A percentile compares a stretch with the other conserved stretches of the same genome.
These are phyloP conservation scores for Microdochium bolleyi DNA, from an alignment of 2,329 filamentous ascomycete genomes.

Conservation along the genomic window DNA sequence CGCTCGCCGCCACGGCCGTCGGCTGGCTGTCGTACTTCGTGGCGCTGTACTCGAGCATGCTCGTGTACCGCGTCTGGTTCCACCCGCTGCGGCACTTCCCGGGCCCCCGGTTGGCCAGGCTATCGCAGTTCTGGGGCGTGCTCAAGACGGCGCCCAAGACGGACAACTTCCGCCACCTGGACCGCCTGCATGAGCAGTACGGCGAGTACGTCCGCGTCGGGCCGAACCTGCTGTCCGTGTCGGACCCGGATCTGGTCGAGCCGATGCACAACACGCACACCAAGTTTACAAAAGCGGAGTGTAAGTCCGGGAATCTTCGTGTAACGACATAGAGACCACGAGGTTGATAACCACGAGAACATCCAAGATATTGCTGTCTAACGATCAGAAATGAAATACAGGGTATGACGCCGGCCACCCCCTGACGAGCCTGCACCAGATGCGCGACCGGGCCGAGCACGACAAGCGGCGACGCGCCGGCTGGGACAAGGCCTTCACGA, in stretches of 20 bases:
- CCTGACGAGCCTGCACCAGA: slow-evolving; percentile 6
- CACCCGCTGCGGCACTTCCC: slow-evolving; percentile 8
- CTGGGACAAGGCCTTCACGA: slow-evolving; percentile 10
- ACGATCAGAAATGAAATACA: too few relatives aligned
- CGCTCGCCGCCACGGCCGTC: slow-evolving; percentile 2
- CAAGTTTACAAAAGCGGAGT: slow-evolving; percentile 8
- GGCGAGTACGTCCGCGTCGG: slow-evolving; percentile 9
- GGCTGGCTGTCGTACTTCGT: slow-evolving; percentile 6
- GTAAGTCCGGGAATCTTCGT: slow-evolving; percentile 1
- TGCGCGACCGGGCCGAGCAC: slow-evolving; percentile 7
- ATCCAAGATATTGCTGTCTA: too few relatives aligned
- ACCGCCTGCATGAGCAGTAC: slow-evolving; percentile 7
- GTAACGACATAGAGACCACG: too few relatives aligned
- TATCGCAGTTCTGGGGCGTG: slow-evolving; percentile 9
- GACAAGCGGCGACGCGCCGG: slow-evolving; percentile 8
- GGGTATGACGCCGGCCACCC: slow-evolving; percentile 11
- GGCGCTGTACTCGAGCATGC: slow-evolving; percentile 8
- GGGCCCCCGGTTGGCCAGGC: slow-evolving; percentile 5
- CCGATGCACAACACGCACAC: slow-evolving; percentile 5
- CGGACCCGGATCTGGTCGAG: slow-evolving; percentile 8
- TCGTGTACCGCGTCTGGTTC: slow-evolving; percentile 7
- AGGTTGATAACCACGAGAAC: too few relatives aligned
- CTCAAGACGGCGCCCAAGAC: slow-evolving; percentile 6
- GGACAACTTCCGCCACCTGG: slow-evolving; percentile 9
- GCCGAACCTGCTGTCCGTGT: slow-evolving; percentile 8